phyloP scores from a whole-genome alignment of 208 protist species.

The Blechomonas ayalai region DNA sequence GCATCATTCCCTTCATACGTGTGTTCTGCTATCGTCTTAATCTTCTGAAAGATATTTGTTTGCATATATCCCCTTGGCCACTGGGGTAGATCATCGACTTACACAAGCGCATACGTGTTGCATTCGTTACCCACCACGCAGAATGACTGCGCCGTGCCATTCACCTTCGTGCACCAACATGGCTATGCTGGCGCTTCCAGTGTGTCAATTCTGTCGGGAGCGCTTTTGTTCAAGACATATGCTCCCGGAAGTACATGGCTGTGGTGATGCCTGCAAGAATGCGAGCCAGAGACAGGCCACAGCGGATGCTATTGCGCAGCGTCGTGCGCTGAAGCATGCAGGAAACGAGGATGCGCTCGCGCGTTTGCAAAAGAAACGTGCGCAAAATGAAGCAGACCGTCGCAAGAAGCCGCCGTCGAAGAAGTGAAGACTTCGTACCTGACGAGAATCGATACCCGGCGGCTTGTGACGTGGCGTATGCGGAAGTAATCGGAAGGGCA shows the following conservation, averaged over 20 bases:
- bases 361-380: slow-evolving; percentile 44
- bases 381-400: slow-evolving; percentile 36
- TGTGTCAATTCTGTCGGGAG: slow-evolving; percentile 56
- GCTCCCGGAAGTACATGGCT: slow-evolving; percentile 81
- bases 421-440: no score
- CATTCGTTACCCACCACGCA: no score
- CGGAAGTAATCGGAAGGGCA: no score
- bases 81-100: no score
- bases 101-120: no score
- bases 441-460: no score
- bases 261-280: slow-evolving; percentile 60
- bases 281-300: slow-evolving; percentile 46
- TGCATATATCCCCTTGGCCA: no score
- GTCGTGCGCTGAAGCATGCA: slow-evolving; percentile 49
- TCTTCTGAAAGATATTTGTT: no score
- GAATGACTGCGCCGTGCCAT: slow-evolving; percentile 29
- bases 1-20: no score
- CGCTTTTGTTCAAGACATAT: slow-evolving; percentile 74
- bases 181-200: slow-evolving; percentile 45
- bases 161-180: slow-evolving; percentile 21
- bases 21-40: no score
- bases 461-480: no score
- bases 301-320: slow-evolving; percentile 39
- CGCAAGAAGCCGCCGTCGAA: slow-evolving; percentile 37
- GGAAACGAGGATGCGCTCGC: slow-evolving; percentile 63